A percentile compares a stretch with the other conserved stretches of the same genome.
phyloP scores from a whole-genome alignment of 1,284 basidiomycete genomes.

The Cronartium quercuum region DNA sequence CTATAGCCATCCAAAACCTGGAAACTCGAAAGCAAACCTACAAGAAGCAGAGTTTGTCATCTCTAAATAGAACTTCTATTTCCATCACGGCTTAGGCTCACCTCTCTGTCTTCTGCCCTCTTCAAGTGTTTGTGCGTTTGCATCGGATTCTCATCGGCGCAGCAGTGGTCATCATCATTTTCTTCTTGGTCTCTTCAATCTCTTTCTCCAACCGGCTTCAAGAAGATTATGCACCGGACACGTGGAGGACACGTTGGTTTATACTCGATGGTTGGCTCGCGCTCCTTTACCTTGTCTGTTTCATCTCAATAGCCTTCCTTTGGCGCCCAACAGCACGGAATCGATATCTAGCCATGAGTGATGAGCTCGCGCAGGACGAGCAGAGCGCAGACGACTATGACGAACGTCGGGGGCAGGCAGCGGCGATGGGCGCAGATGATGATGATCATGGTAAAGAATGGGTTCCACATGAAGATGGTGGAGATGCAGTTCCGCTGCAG shows the following conservation, averaged over 20 bases:
- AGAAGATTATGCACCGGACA: slow-evolving; percentile 85
- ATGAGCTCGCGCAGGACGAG: slow-evolving; percentile 79
- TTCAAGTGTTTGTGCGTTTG: slow-evolving; percentile 58
- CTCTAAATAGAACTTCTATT: not conserved
- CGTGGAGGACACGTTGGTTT: slow-evolving; percentile 94
- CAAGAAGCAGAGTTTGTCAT: slow-evolving; percentile 27
- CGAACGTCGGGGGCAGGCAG: slow-evolving; percentile 44
- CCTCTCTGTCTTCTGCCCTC: slow-evolving; percentile 54
- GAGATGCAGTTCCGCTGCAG: slow-evolving; percentile 39
- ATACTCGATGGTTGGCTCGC: slow-evolving; percentile 91
- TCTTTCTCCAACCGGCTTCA: slow-evolving; percentile 82
- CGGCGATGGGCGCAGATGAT: slow-evolving; percentile 51
- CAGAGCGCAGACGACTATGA: slow-evolving; percentile 50
- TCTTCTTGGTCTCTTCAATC: slow-evolving; percentile 87
- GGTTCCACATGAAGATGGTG: slow-evolving; percentile 37
- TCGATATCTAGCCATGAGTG: slow-evolving; percentile 78
- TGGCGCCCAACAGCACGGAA: slow-evolving; percentile 93
- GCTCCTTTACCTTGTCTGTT: slow-evolving; percentile 73
- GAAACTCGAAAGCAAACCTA: slow-evolving; percentile 37
- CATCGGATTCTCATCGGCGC: slow-evolving; percentile 80
- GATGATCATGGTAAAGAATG: slow-evolving; percentile 49
- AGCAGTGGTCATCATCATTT: slow-evolving; percentile 73
- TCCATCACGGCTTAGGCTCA: slow-evolving; percentile 46
- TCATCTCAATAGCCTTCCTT: slow-evolving; percentile 74
- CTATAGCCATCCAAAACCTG: slow-evolving; percentile 23